Evolutionary conservation across 2,329 filamentous ascomycete species (phyloP), one percentile per base, ranked within the genome.

Genomic region (Paecilomyces formosus): DNA sequence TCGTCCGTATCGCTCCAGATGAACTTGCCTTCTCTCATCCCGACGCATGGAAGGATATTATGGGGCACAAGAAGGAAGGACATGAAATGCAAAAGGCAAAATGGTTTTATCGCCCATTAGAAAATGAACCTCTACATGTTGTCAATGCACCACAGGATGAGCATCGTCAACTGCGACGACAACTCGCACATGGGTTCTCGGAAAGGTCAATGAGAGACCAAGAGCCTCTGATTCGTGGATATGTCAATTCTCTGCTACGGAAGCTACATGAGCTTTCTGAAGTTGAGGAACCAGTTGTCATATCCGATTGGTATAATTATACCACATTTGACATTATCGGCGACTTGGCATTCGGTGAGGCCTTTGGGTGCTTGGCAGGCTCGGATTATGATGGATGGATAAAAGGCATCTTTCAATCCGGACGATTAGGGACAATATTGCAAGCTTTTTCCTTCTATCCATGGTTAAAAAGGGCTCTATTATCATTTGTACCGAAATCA

Each of bases 161-260:
- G 53, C 72, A 74, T 55, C 54, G 59, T 11, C 61, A 65, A 3
- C 58, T 66, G 24, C 70, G 76, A 21, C 64, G 69, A 0, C 59
- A 72, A 1, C 57, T 80, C 7, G 65, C 71, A 0, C 70, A 74
- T 57, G 75, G 72, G 0, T 79, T 80, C 60, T 77, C 76, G 0
- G 77, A 79, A 51, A 72, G 70, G 53, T 72, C 74, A 1, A 55
- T 81, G 15, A 64, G 65, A 4, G 70, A 72, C 12, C 77, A 78
- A 58, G 75, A 76, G 56, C 57, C 64, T 0, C 63, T 73, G n/a
- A 66, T 76, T 15, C 59, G 63, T 28, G 13, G 53, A 8, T 69
- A 67, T 57, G 60, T 63, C 11, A 61, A 70, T 54, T 58, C 65
- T 11, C 30, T 71, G 11, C 61, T 67, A 1, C 13, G 58, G 13